Conservation (phyloP, 2,329 filamentous ascomycete genomes). For the Colletotrichum falcatum region DNA sequence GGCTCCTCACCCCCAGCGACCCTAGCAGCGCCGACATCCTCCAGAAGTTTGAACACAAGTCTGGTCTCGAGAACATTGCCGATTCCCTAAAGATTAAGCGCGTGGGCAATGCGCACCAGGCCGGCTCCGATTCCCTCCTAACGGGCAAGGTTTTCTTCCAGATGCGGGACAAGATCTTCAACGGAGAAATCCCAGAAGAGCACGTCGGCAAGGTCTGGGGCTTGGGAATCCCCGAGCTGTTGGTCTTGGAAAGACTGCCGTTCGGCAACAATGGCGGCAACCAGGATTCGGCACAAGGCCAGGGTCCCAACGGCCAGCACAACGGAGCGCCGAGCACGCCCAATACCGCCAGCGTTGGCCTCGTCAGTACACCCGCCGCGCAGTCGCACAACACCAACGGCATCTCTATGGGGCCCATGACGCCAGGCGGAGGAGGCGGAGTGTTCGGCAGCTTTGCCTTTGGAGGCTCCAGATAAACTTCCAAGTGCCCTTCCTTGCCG, state of each 20-base stretch:
- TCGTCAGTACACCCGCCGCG: slow-evolving; percentile 62
- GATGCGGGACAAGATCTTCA: slow-evolving; percentile 89
- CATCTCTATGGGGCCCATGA: slow-evolving; percentile 75
- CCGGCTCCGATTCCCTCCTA: slow-evolving; percentile 91
- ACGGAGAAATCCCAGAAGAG: slow-evolving; percentile 82
- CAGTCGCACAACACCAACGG: slow-evolving; percentile 69
- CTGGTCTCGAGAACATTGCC: slow-evolving; percentile 91
- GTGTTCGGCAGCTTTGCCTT: slow-evolving; percentile 81
- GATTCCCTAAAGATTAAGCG: slow-evolving; percentile 93
- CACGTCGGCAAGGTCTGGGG: slow-evolving; percentile 95
- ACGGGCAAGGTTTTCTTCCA: slow-evolving; percentile 97
- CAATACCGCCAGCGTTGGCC: slow-evolving; percentile 70
- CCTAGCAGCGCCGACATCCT: slow-evolving; percentile 78
- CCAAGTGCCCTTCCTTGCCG: background rate
- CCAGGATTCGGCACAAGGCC: slow-evolving; percentile 52
- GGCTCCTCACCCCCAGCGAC: slow-evolving; percentile 72
- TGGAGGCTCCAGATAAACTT: slow-evolving; percentile 50
- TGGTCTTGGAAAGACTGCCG: slow-evolving; percentile 52
- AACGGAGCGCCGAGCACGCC: slow-evolving; percentile 71
- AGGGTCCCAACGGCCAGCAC: slow-evolving; percentile 52
- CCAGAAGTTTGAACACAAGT: slow-evolving; percentile 88
- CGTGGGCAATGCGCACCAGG: slow-evolving; percentile 88
- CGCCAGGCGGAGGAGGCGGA: slow-evolving; percentile 79
- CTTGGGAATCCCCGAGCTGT: slow-evolving; percentile 78
- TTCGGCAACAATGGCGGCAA: slow-evolving; percentile 49